Evolutionary conservation across 257 asterid species (phyloP).

Genomic region (Solanum verrucosum): DNA sequence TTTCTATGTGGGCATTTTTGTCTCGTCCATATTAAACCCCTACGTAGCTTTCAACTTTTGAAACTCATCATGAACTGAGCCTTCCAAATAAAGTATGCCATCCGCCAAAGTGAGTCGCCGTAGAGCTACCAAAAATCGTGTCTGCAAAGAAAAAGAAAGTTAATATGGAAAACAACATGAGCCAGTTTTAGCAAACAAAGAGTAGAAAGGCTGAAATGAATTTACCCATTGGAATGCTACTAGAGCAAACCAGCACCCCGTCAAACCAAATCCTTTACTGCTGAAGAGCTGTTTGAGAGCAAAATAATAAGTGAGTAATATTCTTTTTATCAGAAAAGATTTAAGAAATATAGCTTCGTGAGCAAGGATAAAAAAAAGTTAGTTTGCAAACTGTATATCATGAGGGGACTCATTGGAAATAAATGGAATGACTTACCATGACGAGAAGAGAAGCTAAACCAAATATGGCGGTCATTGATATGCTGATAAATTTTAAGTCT

Average conservation of each 20-base stretch:
- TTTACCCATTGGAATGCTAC: conserved; percentile 92
- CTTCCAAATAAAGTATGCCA: conserved; percentile 55
- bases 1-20: neutral
- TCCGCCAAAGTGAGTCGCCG: conserved; percentile 52
- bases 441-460: conserved; percentile 54
- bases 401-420: neutral
- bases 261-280: conserved; percentile 61
- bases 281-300: conserved; percentile 43
- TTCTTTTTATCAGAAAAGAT: neutral
- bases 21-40: neutral
- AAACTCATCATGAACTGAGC: conserved; percentile 18
- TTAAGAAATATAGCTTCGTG: neutral
- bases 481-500: conserved; percentile 78
- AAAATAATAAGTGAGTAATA: neutral
- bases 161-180: neutral
- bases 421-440: conserved; percentile 42
- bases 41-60: conserved; percentile 33
- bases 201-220: neutral
- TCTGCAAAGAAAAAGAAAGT: conserved; percentile 28
- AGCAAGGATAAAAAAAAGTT: neutral
- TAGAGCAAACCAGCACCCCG: conserved; percentile 81
- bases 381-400: neutral
- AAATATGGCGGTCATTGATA: conserved; percentile 62
- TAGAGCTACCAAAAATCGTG: conserved; percentile 63
- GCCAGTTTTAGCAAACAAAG: neutral